Conservation (phyloP, 1,284 basidiomycete genomes). For the Volvariella volvacea region DNA sequence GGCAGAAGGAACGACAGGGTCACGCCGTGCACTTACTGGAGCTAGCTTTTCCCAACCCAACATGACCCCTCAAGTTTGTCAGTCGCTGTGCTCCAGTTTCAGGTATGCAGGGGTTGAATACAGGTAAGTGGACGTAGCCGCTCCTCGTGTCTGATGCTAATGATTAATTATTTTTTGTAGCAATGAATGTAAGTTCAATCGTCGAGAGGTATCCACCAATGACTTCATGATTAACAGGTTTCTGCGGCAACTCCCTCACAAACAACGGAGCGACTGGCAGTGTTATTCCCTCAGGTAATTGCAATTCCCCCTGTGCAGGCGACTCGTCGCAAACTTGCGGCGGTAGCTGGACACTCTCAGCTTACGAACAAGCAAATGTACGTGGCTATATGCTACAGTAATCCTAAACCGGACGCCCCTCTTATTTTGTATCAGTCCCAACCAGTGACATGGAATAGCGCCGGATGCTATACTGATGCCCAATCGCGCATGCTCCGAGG, state of each 20-base stretch:
- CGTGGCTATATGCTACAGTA: neutral
- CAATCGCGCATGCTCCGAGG: constrained; percentile 19
- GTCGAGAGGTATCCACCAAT: neutral
- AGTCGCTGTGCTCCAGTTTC: constrained; percentile 19
- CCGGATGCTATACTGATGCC: constrained; percentile 24
- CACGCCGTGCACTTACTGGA: constrained; percentile 20
- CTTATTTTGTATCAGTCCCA: constrained; percentile 3
- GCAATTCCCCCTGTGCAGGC: constrained; percentile 20
- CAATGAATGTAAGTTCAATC: constrained; percentile 11
- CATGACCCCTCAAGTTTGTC: constrained; percentile 24
- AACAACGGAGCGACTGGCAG: constrained; percentile 27
- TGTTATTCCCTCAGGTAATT: constrained; percentile 15
- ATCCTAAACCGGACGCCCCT: too few relatives aligned
- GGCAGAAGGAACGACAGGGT: constrained; percentile 23
- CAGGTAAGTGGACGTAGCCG: constrained; percentile 17
- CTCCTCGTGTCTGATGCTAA: neutral
- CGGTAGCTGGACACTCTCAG: constrained; percentile 23
- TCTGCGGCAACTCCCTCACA: constrained; percentile 24
- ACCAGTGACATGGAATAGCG: constrained; percentile 15
- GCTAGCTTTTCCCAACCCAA: constrained; percentile 13
- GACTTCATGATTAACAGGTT: constrained; percentile 15
- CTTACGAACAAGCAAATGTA: constrained; percentile 12
- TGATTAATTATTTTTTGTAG: constrained; percentile 6
- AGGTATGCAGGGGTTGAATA: constrained; percentile 24
- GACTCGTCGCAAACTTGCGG: constrained; percentile 22